Conservation (phyloP, 768 basidiomycete genomes). For the Krasilnikovozyma curviuscula region DNA sequence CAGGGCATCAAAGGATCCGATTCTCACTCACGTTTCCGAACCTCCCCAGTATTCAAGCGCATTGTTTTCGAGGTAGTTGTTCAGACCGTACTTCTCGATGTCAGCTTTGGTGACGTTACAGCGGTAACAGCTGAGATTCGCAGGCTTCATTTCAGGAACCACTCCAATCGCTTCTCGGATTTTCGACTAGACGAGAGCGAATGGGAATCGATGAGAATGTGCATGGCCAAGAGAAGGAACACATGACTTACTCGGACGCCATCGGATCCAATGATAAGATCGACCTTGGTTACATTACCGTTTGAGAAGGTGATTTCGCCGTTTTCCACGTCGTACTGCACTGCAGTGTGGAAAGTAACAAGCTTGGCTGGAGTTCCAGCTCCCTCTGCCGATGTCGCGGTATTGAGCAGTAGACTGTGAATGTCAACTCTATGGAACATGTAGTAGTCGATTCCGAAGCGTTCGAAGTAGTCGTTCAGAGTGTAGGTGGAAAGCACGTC, state of each 20-base stretch:
- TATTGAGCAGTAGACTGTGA: slow-evolving; percentile 16
- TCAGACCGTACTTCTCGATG: slow-evolving; percentile 13
- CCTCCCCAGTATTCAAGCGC: too few species aligned
- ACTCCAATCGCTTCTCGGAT: slow-evolving; percentile 21
- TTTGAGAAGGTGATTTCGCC: slow-evolving; percentile 24
- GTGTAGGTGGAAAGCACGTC: slow-evolving; percentile 13
- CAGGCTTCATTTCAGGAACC: slow-evolving; percentile 15
- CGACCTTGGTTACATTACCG: slow-evolving; percentile 33
- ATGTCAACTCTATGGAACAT: slow-evolving; percentile 19
- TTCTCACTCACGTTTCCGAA: too few species aligned
- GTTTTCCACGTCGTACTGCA: slow-evolving; percentile 12
- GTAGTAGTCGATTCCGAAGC: slow-evolving; percentile 17
- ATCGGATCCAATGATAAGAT: slow-evolving; percentile 45
- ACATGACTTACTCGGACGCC: too few species aligned
- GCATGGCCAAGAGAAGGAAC: too few species aligned
- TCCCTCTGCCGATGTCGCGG: slow-evolving; percentile 12
- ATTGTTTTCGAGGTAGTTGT: slow-evolving; percentile 13
- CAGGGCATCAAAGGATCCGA: too few species aligned
- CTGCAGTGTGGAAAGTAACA: slow-evolving; percentile 7
- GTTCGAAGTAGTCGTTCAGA: slow-evolving; percentile 14
- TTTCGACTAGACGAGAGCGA: too few species aligned
- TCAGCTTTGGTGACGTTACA: slow-evolving; percentile 16
- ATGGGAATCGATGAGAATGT: too few species aligned
- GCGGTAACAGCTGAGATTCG: slow-evolving; percentile 17
- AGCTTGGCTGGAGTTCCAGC: slow-evolving; percentile 14